Conservation (phyloP, 371 early-diverging fungal genomes). For the Batkoa obscura region DNA sequence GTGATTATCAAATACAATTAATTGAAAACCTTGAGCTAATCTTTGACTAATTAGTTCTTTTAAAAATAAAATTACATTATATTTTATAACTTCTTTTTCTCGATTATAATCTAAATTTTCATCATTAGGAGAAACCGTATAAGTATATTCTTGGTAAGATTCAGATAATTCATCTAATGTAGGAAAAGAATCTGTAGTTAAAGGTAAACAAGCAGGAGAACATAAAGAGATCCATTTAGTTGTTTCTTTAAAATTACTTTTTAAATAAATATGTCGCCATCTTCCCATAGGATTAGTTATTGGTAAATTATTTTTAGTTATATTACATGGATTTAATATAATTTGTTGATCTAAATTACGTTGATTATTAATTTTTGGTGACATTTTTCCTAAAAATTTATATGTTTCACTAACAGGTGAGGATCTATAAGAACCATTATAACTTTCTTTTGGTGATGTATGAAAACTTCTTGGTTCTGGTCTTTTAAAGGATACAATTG, state of each 20-base stretch:
- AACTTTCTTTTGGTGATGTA: conserved; percentile 5
- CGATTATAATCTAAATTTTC: conserved; percentile 13
- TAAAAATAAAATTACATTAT: conserved; percentile 40
- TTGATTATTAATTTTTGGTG: background rate
- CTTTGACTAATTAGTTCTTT: conserved; percentile 78
- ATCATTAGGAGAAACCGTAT: conserved; percentile 57
- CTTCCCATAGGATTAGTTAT: conserved; percentile 44
- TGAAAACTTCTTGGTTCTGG: no score
- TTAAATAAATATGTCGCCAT: conserved; percentile 68
- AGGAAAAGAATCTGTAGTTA: conserved; percentile 83
- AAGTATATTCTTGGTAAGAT: conserved; percentile 58
- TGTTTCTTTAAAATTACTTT: conserved; percentile 14
- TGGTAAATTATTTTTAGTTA: conserved; percentile 32
- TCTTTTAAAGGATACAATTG: no score
- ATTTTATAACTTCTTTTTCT: conserved; percentile 6
- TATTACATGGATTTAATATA: conserved; percentile 52
- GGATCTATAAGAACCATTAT: background rate
- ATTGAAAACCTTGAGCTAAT: conserved; percentile 84
- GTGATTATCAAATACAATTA: conserved; percentile 36
- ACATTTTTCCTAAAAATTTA: background rate
- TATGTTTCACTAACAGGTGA: conserved; percentile 1
- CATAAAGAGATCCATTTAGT: conserved; percentile 66
- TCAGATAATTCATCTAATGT: conserved; percentile 42
- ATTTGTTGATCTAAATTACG: conserved; percentile 12
- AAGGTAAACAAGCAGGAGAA: conserved; percentile 83